Conservation (phyloP, 164 flowering plant species). For the Nelumbo lutea region DNA sequence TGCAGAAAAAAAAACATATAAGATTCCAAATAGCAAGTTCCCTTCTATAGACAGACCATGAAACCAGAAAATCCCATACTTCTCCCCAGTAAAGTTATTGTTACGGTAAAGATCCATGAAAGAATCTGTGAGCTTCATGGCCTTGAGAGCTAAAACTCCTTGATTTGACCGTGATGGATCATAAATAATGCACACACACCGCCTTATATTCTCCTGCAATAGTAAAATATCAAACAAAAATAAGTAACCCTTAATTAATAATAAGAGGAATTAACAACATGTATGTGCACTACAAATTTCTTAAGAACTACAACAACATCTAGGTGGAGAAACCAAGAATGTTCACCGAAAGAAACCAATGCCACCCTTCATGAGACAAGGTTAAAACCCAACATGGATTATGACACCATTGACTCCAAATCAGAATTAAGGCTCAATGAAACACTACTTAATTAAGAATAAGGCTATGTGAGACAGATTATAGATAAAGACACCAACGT, state of each 20-base stretch:
- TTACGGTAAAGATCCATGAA: conserved; percentile 91
- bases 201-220: conserved; percentile 84
- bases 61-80: conserved; percentile 40
- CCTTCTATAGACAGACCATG: not conserved
- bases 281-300: too few species aligned
- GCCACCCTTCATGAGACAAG: too few species aligned
- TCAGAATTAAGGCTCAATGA: too few species aligned
- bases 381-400: too few species aligned
- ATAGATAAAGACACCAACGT: too few species aligned
- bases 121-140: conserved; percentile 93
- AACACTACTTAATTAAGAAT: too few species aligned
- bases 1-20: conserved; percentile 14
- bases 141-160: conserved; percentile 93
- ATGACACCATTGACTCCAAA: too few species aligned
- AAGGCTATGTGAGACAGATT: too few species aligned
- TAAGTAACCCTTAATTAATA: not conserved
- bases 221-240: not conserved
- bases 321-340: too few species aligned
- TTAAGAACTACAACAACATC: too few species aligned
- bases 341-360: too few species aligned
- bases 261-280: not conserved
- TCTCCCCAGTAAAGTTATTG: conserved; percentile 88
- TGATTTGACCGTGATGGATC: conserved; percentile 89
- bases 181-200: conserved; percentile 96
- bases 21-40: conserved; percentile 4